A percentile compares a stretch with the other conserved stretches of the same genome.
Conservation (phyloP, 306 rosid species). For the Coriaria nepalensis region DNA sequence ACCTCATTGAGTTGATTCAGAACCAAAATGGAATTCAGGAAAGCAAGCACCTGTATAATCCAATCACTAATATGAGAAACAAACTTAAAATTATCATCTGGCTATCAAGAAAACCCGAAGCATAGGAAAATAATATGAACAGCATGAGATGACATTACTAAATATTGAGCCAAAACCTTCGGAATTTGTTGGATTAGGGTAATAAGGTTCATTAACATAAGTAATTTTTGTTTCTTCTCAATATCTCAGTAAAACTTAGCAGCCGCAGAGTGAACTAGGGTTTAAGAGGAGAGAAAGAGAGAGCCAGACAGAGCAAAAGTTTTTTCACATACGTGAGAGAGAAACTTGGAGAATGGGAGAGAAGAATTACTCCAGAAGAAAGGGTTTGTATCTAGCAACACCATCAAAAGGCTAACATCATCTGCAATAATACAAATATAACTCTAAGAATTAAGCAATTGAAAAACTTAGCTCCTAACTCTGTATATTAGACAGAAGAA, state of each 20-base stretch:
- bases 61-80: neutral
- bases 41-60: slow-evolving; percentile 48
- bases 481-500: neutral
- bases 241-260: neutral
- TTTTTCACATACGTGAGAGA: slow-evolving; percentile 48
- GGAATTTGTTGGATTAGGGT: too few species aligned
- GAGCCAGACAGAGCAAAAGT: neutral
- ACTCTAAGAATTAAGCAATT: slow-evolving; percentile 1
- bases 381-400: slow-evolving; percentile 72
- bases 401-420: slow-evolving; percentile 80
- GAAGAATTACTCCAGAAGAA: slow-evolving; percentile 73
- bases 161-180: neutral
- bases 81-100: neutral
- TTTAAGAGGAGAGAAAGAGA: slow-evolving; percentile 1
- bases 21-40: slow-evolving; percentile 63
- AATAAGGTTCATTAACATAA: too few species aligned
- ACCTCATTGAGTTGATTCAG: slow-evolving; percentile 77
- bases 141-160: too few species aligned
- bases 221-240: neutral
- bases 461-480: neutral
- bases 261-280: slow-evolving; percentile 7
- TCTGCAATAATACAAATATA: slow-evolving; percentile 32
- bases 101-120: slow-evolving; percentile 2
- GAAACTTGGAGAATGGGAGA: slow-evolving; percentile 57
- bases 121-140: neutral